Evolutionary conservation across 2,329 filamentous ascomycete species (phyloP), one percentile per base, ranked within the genome.

Genomic region (Claviceps africana): DNA sequence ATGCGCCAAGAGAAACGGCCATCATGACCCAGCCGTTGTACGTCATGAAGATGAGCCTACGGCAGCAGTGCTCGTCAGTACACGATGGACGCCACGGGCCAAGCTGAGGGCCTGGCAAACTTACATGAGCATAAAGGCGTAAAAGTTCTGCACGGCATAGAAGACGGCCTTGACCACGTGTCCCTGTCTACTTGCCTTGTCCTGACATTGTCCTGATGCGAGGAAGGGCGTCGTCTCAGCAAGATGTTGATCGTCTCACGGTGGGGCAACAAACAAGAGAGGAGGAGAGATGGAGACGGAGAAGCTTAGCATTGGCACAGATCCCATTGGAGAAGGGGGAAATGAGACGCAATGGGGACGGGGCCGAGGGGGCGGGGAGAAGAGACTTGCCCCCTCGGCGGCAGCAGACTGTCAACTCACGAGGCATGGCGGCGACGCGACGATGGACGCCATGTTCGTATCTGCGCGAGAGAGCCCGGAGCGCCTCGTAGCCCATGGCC

Each of bases 91-190:
- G n/a, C n/a, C n/a, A n/a, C n/a, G n/a, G n/a, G n/a, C n/a, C n/a
- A n/a, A n/a, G n/a, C n/a, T n/a, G n/a, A n/a, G n/a, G n/a, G n/a
- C 5, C 9, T 10, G 2, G 13, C 13, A 37, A 22, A 54, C 91
- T 82, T 67, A 96, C 93, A 98, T 98, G 66, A 98, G 90, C 77
- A 98, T 97, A 64, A 98, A 97, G 47, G 90, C 94, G 69, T 98
- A 98, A 69, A 97, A 97, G 59, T 93, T 94, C 74, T 98, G 93
- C 50, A 93, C 69, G 21, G 84, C 91, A 72, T 98, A 98, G 52
- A 98, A 72, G 33, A 78, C 69, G 30, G 87, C 86, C 74, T 95
- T 91, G 67, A 88, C 72, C 56, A 94, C 65, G 68, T 87, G 89
- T 50, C 81, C 83, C 63, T 78, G 80, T 69, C 82, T 79, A 66